A percentile compares a stretch with the other conserved stretches of the same genome.
Conservation (phyloP, 257 asterid species). For the Orobanche coerulescens region DNA sequence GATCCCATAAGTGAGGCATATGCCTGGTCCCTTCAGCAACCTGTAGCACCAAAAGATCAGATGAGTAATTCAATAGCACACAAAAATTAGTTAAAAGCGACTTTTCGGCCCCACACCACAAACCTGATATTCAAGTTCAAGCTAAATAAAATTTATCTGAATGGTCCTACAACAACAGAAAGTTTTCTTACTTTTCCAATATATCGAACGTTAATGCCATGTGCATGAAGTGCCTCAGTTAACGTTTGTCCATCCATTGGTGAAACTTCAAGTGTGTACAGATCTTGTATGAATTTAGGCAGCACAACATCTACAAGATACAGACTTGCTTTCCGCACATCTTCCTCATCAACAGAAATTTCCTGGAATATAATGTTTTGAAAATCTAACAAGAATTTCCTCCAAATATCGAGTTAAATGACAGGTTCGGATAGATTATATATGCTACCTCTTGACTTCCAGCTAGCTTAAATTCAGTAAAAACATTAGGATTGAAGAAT, state of each 20-base stretch:
- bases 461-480: slow-evolving; percentile 72
- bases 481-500: slow-evolving; percentile 76
- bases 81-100: neutral
- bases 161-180: slow-evolving; percentile 12
- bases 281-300: slow-evolving; percentile 72
- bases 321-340: slow-evolving; percentile 61
- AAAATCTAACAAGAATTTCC: slow-evolving; percentile 12
- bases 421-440: slow-evolving; percentile 13
- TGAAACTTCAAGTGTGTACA: slow-evolving; percentile 81
- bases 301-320: slow-evolving; percentile 60
- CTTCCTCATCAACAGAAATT: slow-evolving; percentile 64
- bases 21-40: slow-evolving; percentile 70
- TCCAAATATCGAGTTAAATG: slow-evolving; percentile 6
- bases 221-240: slow-evolving; percentile 89
- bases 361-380: slow-evolving; percentile 37
- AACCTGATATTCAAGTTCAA: slow-evolving; percentile 1
- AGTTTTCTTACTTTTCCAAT: slow-evolving; percentile 62
- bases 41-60: slow-evolving; percentile 33
- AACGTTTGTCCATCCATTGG: slow-evolving; percentile 95
- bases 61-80: neutral
- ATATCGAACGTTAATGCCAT: slow-evolving; percentile 83
- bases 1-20: slow-evolving; percentile 87
- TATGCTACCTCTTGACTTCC: slow-evolving; percentile 58
- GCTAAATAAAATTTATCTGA: slow-evolving; percentile 17
- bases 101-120: neutral